Base-by-base conservation (phyloP, 805 yeast genomes). In the Helenozyma baotianmanensis region DNA sequence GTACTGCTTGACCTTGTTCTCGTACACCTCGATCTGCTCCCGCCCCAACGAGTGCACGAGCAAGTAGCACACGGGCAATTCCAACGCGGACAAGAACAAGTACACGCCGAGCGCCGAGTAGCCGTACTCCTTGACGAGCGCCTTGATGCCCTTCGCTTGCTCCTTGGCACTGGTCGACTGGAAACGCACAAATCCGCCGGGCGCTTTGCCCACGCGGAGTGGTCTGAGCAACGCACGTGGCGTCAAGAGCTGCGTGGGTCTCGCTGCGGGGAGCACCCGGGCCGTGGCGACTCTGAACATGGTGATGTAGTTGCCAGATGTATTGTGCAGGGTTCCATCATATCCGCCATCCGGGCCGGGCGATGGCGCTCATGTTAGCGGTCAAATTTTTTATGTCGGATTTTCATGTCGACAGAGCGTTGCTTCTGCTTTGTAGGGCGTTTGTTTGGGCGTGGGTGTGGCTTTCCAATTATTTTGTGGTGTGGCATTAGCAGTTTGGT, bases 71-170 rank as follows among this genome's bases (percentile, higher is more conserved):
- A 88, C 41, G 1, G 97, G 97, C 43, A 85, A 68, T 53, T 92
- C 97, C 17, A 92, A 58, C 14, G 70, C 65, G 2, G 85, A 71
- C n/a, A 92, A 54, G 2, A 74, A 81, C 14, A 87, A 47, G 52
- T 92, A 92, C 0, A 90, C 86, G 10, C 87, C 95, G 10, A 90
- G 62, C 0, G 96, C 97, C 12, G 94, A 76, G 64, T 82, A 87
- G 0, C 98, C 98, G 56, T 92, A 92, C 52, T 84, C 82, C 52
- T 83, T 80, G 50, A 84, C 72, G 42, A 92, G 66, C 9, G 74
- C 80, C 55, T 77, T 85, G 22, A 76, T 56, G 10, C 79, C 78
- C 2, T 62, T 55, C 13, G 69, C 60, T 32, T 66, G 62, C 40
- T 33, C 19, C 19, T 17, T 17, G 19, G 19, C 19, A 3, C n/a